A percentile compares a stretch with the other conserved stretches of the same genome.
Evolutionary conservation across 495 filamentous ascomycete genomes (phyloP).

Genomic region (Talaromyces trachyspermus): DNA sequence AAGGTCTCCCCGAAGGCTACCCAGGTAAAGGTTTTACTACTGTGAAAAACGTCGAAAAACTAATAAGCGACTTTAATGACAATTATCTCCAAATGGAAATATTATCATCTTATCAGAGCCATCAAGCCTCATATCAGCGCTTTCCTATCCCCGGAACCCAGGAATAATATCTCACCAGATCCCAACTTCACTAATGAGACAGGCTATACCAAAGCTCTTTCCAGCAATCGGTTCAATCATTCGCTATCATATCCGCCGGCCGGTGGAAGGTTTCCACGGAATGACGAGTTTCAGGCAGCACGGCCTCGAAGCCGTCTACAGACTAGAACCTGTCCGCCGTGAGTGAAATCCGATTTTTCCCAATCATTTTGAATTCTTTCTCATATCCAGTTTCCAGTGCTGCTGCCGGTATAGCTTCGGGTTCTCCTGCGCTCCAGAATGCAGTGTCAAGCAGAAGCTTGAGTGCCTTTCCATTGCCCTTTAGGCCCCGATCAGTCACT

Average conservation of each 20-base stretch:
- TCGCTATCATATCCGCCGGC: constrained; percentile 1
- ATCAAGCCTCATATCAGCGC: neutral
- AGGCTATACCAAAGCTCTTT: neutral
- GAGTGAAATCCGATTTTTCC: constrained; percentile 1
- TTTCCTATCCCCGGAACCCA: constrained; percentile 1
- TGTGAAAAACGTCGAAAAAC: constrained; percentile 5
- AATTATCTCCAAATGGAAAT: constrained; percentile 5
- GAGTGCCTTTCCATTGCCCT: constrained; percentile 7
- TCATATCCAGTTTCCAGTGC: neutral
- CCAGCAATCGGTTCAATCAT: neutral
- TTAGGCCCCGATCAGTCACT: constrained; percentile 5
- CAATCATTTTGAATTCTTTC: neutral
- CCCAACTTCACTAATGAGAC: constrained; percentile 1
- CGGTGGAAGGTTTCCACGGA: neutral
- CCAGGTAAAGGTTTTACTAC: neutral
- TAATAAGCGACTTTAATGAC: neutral
- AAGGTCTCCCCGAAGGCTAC: too few relatives aligned
- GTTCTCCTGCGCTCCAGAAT: constrained; percentile 2
- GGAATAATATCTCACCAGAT: neutral
- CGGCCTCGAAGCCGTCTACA: constrained; percentile 2
- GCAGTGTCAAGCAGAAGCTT: neutral
- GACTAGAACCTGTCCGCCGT: constrained; percentile 3
- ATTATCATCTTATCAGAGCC: neutral
- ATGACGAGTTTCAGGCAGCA: neutral
- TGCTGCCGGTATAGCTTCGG: neutral